A percentile compares a stretch with the other conserved stretches of the same genome.
Conservation (phyloP, 306 rosid species). For the cucumber (Cucumis sativus) region Cucumber_9930_V3 NC_026659.2:31850501-31851000, state of each 20-base stretch:
- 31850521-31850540: too few relatives aligned
- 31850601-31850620: too few relatives aligned
- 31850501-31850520: too few relatives aligned
- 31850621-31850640: too few relatives aligned
- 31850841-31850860: background rate
- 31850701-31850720: too few relatives aligned
- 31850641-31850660: too few relatives aligned
- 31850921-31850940: background rate
- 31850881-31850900: constrained; percentile 41
- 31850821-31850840: background rate
- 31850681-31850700: too few relatives aligned
- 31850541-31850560: too few relatives aligned
- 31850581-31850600: too few relatives aligned
- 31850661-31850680: too few relatives aligned
- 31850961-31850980: background rate
- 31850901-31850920: background rate
- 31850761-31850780: background rate
- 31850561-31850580: too few relatives aligned
- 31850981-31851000: background rate
- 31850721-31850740: background rate
- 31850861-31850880: background rate
- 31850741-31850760: background rate
- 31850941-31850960: background rate
- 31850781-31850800: background rate
- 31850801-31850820: background rate